These are phyloP conservation scores for Pseudonitzschia multistriata DNA, from an alignment of 108 stramenopile genomes.

Conservation along the genomic window DNA sequence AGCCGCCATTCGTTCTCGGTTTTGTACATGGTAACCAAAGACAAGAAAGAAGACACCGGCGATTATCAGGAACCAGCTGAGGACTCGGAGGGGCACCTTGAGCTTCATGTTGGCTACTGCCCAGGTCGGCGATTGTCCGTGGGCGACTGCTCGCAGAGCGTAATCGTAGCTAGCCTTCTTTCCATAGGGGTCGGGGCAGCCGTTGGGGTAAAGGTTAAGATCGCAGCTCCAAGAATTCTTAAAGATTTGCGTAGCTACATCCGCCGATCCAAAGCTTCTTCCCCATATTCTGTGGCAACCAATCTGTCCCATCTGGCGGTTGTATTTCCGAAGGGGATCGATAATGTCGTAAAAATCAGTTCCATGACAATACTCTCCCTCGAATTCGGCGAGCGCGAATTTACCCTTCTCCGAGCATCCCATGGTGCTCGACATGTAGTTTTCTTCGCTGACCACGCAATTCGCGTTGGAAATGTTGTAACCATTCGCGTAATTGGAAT, in stretches of 20 bases:
- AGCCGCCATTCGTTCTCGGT: constrained; percentile 14
- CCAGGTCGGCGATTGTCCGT: constrained; percentile 15
- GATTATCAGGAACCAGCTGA: constrained; percentile 16
- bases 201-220: constrained; percentile 42
- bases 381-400: constrained; percentile 23
- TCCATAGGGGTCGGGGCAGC: constrained; percentile 56
- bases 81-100: constrained; percentile 24
- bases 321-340: constrained; percentile 31
- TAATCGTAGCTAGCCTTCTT: constrained; percentile 25
- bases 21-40: constrained; percentile 29
- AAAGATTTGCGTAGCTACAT: constrained; percentile 4
- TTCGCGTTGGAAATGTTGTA: constrained; percentile 11
- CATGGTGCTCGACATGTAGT: constrained; percentile 16
- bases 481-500: constrained; percentile 15
- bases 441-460: constrained; percentile 5
- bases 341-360: constrained; percentile 15
- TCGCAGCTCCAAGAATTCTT: constrained; percentile 43
- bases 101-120: constrained; percentile 29
- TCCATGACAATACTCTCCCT: constrained; percentile 31
- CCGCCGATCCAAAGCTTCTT: constrained; percentile 12
- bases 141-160: constrained; percentile 18
- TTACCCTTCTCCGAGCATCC: constrained; percentile 36
- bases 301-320: constrained; percentile 17
- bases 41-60: constrained; percentile 16
- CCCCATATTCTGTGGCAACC: constrained; percentile 14